Base-by-base conservation (phyloP, 2,329 filamentous ascomycete species). In the Colletotrichum truncatum region DNA sequence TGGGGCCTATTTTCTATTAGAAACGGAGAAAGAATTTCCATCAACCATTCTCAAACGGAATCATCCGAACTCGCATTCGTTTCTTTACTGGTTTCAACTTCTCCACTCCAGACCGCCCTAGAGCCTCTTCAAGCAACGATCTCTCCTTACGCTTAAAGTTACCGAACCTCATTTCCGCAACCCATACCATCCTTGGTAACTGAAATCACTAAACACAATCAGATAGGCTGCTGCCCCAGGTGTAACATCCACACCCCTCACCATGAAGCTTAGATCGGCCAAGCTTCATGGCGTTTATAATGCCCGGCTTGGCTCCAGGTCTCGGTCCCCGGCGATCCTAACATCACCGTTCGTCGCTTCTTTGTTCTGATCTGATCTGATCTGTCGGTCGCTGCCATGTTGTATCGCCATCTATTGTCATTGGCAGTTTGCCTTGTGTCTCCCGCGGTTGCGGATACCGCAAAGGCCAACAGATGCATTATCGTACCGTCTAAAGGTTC, bases 401-500 rank as follows among this genome's bases (percentile, higher is more conserved):
- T 65, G 28, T 49, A 26, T 32, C 34, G 21, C 23, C 43, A 41
- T 39, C 57, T 65, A 12, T 16, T 62, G 26, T 32, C 62, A 6
- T 23, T 65, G 16, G 62, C 58, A 8, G 6, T 62, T 4, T 62
- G 57, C 26, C n/a, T 65, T 14, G 62, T 49, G 7, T 34, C 14
- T 23, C 51, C 43, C 3, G 62, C 12, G 43, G 32, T 36, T 11
- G 56, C 57, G 2, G 41, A 36, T 11, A 21, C 36, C 12, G 41
- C 57, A 5, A 41, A 34, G 32, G 41, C 39, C 14, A 38, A 41
- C 6, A 53, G 53, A n/a, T 70, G 69, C 28, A 53, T 69, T 1
- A 55, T 70, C 14, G 38, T 60, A 6, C 72, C 75, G 18, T 78
- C 78, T 10, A 75, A 79, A 52, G 75, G 78, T 14, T 74, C 73